phyloP scores from a whole-genome alignment of 1,284 basidiomycete species.

The Cryptococcus deneoformans region DNA sequence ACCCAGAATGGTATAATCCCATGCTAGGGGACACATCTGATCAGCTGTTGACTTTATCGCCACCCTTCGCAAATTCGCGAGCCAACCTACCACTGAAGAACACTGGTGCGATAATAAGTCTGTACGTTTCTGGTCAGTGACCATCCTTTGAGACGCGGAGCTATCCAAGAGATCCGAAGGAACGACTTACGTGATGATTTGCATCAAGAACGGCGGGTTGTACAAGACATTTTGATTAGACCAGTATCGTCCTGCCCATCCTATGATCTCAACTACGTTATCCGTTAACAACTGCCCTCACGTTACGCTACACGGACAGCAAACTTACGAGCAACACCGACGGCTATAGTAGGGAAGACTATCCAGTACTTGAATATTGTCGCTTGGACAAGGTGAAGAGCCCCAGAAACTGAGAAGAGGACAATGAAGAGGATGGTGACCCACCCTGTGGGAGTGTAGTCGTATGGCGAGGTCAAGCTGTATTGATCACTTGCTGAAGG shows the following conservation, averaged over 20 bases:
- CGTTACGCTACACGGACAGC: neutral
- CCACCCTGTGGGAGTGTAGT: conserved; percentile 25
- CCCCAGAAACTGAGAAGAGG: conserved; percentile 36
- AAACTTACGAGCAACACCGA: conserved; percentile 36
- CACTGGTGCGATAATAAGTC: conserved; percentile 45
- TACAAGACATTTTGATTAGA: conserved; percentile 21
- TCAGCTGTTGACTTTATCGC: neutral
- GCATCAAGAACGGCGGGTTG: conserved; percentile 51
- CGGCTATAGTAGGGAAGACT: conserved; percentile 56
- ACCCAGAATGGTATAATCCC: conserved; percentile 44
- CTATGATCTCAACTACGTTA: conserved; percentile 52
- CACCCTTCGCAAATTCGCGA: neutral
- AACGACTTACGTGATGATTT: conserved; percentile 44
- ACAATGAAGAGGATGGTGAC: conserved; percentile 23
- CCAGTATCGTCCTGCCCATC: conserved; percentile 40
- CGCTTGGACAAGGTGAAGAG: conserved; percentile 54
- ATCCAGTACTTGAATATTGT: conserved; percentile 53
- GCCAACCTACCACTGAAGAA: conserved; percentile 38
- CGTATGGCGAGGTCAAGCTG: conserved; percentile 21
- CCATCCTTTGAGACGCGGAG: neutral
- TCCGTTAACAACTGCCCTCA: conserved; percentile 34
- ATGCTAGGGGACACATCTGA: conserved; percentile 6
- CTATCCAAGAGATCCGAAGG: neutral
- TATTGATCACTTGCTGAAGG: no score
- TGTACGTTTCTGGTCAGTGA: conserved; percentile 6